Conservation (phyloP, 1,284 basidiomycete species). For the Naganishia liquefaciens region DNA sequence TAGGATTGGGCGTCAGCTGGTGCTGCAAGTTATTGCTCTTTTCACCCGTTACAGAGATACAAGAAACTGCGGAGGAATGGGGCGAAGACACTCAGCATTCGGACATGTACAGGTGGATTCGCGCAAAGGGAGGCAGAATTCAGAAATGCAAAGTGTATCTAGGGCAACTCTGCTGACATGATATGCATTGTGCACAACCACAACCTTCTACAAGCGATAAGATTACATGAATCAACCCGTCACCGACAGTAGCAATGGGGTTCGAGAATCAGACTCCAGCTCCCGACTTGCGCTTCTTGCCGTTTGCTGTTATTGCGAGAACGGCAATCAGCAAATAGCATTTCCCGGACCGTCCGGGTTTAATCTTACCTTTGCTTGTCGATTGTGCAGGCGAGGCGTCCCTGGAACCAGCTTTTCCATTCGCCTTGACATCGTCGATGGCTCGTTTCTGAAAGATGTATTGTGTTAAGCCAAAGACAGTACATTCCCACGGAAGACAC, state of each 20-base stretch:
- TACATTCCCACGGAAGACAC: slow-evolving; percentile 10
- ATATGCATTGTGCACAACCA: slow-evolving; percentile 11
- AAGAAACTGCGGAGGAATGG: not conserved
- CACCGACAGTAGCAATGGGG: no score
- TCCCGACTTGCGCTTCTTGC: slow-evolving; percentile 23
- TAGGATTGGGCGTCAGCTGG: slow-evolving; percentile 15
- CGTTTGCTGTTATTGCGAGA: slow-evolving; percentile 4
- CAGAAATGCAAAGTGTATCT: slow-evolving; percentile 12
- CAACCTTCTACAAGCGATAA: slow-evolving; percentile 20
- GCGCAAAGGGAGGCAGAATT: slow-evolving; percentile 3
- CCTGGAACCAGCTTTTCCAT: slow-evolving; percentile 32
- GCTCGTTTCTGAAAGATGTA: slow-evolving; percentile 51
- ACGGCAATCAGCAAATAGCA: not conserved
- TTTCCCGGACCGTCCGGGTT: not conserved
- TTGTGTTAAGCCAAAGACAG: not conserved
- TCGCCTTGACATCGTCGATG: slow-evolving; percentile 54
- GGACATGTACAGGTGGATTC: slow-evolving; percentile 9
- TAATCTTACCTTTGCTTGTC: slow-evolving; percentile 23
- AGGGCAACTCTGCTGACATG: not conserved
- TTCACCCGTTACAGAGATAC: not conserved
- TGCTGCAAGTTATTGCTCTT: slow-evolving; percentile 16
- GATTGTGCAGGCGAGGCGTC: slow-evolving; percentile 31
- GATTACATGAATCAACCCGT: not conserved
- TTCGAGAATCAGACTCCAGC: slow-evolving; percentile 3
- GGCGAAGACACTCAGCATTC: not conserved